Conservation (phyloP, 2,329 filamentous ascomycete species). For the Blastomyces gilchristii region DNA sequence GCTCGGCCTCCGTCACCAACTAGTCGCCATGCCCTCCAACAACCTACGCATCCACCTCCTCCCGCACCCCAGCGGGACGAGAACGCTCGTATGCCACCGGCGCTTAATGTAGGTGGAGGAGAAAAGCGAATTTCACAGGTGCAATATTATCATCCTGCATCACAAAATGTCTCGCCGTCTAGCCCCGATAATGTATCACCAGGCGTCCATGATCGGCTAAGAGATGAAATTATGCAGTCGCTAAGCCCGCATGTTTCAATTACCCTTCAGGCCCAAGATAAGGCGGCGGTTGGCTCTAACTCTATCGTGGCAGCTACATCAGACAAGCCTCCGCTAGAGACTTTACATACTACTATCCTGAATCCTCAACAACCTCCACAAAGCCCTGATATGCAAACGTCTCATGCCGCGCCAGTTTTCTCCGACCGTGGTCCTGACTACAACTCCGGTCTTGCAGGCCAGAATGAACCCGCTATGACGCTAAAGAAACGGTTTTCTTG, state of each 20-base stretch:
- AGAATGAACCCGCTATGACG: conserved; percentile 18
- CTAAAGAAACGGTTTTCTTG: conserved; percentile 37
- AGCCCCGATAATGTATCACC: conserved; percentile 29
- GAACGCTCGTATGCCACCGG: conserved; percentile 11
- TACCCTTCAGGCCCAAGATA: not conserved
- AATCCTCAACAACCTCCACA: not conserved
- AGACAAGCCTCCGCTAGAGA: not conserved
- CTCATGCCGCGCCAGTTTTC: not conserved
- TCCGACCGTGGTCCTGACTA: not conserved
- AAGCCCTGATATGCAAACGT: not conserved
- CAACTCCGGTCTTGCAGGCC: not conserved
- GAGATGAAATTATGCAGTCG: conserved; percentile 41
- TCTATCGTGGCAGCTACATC: conserved; percentile 8
- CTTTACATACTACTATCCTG: not conserved
- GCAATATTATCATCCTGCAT: conserved; percentile 15
- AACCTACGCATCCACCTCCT: conserved; percentile 16
- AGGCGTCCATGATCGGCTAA: conserved; percentile 35
- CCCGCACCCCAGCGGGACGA: conserved; percentile 28
- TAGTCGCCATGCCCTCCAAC: not conserved
- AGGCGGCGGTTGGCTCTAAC: conserved; percentile 11
- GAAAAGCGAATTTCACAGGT: not conserved
- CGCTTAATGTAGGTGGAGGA: not conserved
- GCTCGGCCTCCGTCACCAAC: not conserved
- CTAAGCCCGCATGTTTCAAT: conserved; percentile 26
- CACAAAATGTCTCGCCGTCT: conserved; percentile 26